phyloP scores from a whole-genome alignment of 2,329 filamentous ascomycete genomes.

The Colletotrichum musicola region DNA sequence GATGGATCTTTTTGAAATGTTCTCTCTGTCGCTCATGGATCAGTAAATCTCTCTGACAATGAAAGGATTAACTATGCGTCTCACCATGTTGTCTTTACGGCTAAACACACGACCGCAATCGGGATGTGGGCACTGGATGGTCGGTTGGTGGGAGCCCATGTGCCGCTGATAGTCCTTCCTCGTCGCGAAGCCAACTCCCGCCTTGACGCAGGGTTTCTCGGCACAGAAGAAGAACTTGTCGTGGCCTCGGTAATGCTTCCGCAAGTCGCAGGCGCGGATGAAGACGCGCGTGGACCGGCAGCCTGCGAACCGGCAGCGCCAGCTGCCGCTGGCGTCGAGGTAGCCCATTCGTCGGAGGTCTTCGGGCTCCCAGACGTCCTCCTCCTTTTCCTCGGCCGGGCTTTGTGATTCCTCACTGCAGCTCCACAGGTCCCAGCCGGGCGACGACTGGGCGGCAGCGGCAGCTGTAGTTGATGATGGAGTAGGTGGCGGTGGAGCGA shows the following conservation, averaged over 20 bases:
- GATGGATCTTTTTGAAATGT: slow-evolving; percentile 28
- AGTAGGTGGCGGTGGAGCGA: not conserved
- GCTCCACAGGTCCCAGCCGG: slow-evolving; percentile 7
- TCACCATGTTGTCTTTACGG: slow-evolving; percentile 28
- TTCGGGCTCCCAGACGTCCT: slow-evolving; percentile 21
- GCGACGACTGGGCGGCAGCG: not conserved
- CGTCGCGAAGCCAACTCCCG: slow-evolving; percentile 21
- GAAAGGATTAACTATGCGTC: not conserved
- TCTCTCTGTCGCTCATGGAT: not conserved
- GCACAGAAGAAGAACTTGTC: slow-evolving; percentile 31
- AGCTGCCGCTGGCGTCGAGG: slow-evolving; percentile 26
- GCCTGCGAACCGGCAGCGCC: slow-evolving; percentile 18
- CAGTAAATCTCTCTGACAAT: not conserved
- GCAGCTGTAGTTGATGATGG: not conserved
- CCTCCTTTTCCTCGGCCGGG: slow-evolving; percentile 12
- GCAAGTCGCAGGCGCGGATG: slow-evolving; percentile 24
- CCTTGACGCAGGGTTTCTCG: slow-evolving; percentile 17
- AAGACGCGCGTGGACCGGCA: slow-evolving; percentile 18
- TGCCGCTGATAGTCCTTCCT: slow-evolving; percentile 27
- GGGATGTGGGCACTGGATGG: slow-evolving; percentile 18
- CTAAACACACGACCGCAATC: slow-evolving; percentile 26
- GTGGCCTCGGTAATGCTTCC: slow-evolving; percentile 28
- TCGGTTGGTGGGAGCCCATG: slow-evolving; percentile 26
- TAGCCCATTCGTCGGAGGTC: slow-evolving; percentile 28
- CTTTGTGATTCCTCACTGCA: slow-evolving; percentile 9